These are phyloP conservation scores for Cerrena zonata DNA, from an alignment of 1,284 basidiomycete species.

Conservation along the genomic window DNA sequence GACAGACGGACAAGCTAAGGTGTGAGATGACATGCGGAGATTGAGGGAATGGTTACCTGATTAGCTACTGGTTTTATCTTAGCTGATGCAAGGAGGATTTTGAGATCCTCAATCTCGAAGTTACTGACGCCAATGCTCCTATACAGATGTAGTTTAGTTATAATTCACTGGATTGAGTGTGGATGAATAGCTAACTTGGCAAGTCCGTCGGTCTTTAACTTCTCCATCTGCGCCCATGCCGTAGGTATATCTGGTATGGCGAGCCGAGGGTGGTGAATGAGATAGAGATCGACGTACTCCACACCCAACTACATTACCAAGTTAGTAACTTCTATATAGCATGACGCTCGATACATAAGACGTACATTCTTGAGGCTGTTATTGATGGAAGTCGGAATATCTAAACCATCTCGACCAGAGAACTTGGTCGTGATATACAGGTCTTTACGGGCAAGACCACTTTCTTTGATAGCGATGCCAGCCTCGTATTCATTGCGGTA, in stretches of 20 bases:
- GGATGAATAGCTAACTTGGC: constrained; percentile 41
- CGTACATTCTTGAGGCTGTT: constrained; percentile 26
- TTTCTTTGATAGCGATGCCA: constrained; percentile 32
- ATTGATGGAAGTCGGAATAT: constrained; percentile 28
- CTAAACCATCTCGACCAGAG: constrained; percentile 41
- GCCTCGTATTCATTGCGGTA: constrained; percentile 39
- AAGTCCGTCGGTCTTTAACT: constrained; percentile 54
- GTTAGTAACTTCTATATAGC: not conserved
- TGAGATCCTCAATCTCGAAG: constrained; percentile 56
- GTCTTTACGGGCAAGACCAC: constrained; percentile 30
- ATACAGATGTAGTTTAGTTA: constrained; percentile 1
- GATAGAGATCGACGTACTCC: constrained; percentile 67
- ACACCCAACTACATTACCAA: constrained; percentile 48
- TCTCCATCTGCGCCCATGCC: constrained; percentile 65
- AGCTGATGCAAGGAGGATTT: constrained; percentile 51
- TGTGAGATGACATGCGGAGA: not conserved
- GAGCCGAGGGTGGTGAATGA: constrained; percentile 53
- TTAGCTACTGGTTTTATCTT: constrained; percentile 69
- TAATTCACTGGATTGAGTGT: not conserved
- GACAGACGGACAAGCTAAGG: not conserved
- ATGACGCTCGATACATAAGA: not conserved
- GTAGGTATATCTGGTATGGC: constrained; percentile 43
- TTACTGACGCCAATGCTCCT: constrained; percentile 83
- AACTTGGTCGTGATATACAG: constrained; percentile 49
- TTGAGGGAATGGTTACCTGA: constrained; percentile 43